Conservation (phyloP, 805 yeast genomes). For the Kodamaea kakaduensis region DNA sequence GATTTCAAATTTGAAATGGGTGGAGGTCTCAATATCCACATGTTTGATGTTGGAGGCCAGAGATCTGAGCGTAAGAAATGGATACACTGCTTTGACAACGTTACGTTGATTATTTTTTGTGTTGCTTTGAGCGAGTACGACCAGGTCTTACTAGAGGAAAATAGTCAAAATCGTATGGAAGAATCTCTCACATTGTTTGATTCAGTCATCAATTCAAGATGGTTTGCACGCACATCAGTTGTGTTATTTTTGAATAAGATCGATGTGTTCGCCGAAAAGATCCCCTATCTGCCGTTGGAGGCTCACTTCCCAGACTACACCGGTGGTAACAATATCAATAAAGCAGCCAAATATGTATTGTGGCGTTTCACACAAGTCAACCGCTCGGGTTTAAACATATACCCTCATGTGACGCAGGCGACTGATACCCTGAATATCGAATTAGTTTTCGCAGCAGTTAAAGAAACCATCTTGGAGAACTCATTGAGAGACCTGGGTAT, state of each 20-base stretch:
- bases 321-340: constrained; percentile 85
- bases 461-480: constrained; percentile 75
- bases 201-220: constrained; percentile 84
- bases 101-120: constrained; percentile 83
- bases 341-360: constrained; percentile 86
- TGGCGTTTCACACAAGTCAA: constrained; percentile 88
- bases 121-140: constrained; percentile 91
- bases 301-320: constrained; percentile 84
- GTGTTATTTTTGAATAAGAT: constrained; percentile 86
- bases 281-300: constrained; percentile 76
- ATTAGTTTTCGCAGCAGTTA: constrained; percentile 79
- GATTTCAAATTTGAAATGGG: constrained; percentile 79
- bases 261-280: constrained; percentile 82
- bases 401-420: constrained; percentile 92
- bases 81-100: constrained; percentile 96
- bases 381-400: constrained; percentile 73
- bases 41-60: constrained; percentile 91
- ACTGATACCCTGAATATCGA: constrained; percentile 88
- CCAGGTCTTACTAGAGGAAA: constrained; percentile 63
- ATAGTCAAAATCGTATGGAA: constrained; percentile 24
- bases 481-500: constrained; percentile 73
- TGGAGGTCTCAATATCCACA: constrained; percentile 38
- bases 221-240: constrained; percentile 86
- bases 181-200: constrained; percentile 76
- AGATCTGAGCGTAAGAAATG: constrained; percentile 93